phyloP scores from a whole-genome alignment of 768 basidiomycete genomes.

The Pulveroboletus sp. region DNA sequence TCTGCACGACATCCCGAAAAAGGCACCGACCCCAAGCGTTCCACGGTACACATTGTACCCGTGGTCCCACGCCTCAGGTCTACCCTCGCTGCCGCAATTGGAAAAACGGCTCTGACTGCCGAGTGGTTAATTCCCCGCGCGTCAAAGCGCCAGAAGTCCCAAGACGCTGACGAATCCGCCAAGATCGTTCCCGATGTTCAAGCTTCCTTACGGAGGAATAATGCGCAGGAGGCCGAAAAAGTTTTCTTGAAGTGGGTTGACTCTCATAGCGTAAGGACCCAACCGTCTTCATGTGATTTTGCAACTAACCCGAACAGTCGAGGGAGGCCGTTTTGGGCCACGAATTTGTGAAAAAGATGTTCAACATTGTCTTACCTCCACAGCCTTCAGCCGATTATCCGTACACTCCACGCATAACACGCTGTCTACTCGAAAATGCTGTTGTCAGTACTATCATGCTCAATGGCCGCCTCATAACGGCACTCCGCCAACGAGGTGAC shows the following conservation, averaged over 20 bases:
- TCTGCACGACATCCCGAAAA: constrained; percentile 24
- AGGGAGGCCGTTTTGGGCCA: constrained; percentile 32
- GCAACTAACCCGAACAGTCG: constrained; percentile 13
- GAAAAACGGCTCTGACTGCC: constrained; percentile 42
- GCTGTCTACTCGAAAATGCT: constrained; percentile 53
- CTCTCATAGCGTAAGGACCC: constrained; percentile 27
- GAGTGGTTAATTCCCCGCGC: constrained; percentile 41
- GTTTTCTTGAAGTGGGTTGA: constrained; percentile 63
- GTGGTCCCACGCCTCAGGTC: constrained; percentile 51
- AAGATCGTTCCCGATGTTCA: constrained; percentile 40
- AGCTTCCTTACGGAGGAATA: constrained; percentile 39
- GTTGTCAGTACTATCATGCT: constrained; percentile 63
- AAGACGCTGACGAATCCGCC: constrained; percentile 19
- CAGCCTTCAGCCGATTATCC: constrained; percentile 33
- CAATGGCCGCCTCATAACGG: constrained; percentile 52
- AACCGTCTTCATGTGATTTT: background rate
- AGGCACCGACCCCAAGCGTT: constrained; percentile 29
- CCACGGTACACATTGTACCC: constrained; percentile 61
- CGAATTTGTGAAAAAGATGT: constrained; percentile 57
- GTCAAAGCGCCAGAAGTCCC: background rate
- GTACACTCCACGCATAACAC: constrained; percentile 57
- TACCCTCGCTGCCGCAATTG: constrained; percentile 62
- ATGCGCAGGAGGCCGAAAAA: constrained; percentile 51
- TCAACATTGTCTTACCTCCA: constrained; percentile 49
- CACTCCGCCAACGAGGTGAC: constrained; percentile 53